A percentile compares a stretch with the other conserved stretches of the same genome.
Evolutionary conservation across 495 filamentous ascomycete genomes (phyloP).

Genomic region (Immersiella caudata): DNA sequence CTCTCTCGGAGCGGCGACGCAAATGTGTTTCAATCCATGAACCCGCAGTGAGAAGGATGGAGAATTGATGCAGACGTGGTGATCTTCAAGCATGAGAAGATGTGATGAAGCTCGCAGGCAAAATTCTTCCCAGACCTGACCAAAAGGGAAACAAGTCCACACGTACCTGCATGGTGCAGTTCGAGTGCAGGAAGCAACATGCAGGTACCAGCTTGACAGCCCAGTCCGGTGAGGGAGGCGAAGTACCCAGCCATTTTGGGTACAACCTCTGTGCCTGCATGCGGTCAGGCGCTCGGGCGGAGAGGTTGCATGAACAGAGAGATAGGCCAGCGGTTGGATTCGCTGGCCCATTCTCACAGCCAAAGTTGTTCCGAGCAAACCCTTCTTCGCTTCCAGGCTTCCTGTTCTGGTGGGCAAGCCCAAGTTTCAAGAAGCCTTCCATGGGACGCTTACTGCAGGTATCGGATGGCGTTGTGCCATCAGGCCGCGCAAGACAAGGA

Average conservation of each 20-base stretch:
- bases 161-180: constrained; percentile 36
- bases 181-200: constrained; percentile 21
- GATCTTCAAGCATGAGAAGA: not conserved
- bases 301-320: not conserved
- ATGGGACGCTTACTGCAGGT: not conserved
- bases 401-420: not conserved
- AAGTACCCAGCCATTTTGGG: constrained; percentile 17
- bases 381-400: not conserved
- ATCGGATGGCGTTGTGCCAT: no score
- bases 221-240: not conserved
- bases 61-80: not conserved
- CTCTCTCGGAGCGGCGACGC: not conserved
- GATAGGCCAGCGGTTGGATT: not conserved
- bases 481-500: not conserved
- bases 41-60: not conserved
- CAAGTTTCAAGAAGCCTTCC: not conserved
- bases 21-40: constrained; percentile 15
- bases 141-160: constrained; percentile 18
- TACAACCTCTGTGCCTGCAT: constrained; percentile 14
- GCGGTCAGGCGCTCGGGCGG: not conserved
- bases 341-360: not conserved
- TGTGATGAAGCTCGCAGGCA: constrained; percentile 20
- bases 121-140: constrained; percentile 17
- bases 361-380: not conserved
- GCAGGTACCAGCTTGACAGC: constrained; percentile 24